These are phyloP conservation scores for Niveomyces coronatus DNA, from an alignment of 2,329 filamentous ascomycete genomes.

Conservation along the genomic window DNA sequence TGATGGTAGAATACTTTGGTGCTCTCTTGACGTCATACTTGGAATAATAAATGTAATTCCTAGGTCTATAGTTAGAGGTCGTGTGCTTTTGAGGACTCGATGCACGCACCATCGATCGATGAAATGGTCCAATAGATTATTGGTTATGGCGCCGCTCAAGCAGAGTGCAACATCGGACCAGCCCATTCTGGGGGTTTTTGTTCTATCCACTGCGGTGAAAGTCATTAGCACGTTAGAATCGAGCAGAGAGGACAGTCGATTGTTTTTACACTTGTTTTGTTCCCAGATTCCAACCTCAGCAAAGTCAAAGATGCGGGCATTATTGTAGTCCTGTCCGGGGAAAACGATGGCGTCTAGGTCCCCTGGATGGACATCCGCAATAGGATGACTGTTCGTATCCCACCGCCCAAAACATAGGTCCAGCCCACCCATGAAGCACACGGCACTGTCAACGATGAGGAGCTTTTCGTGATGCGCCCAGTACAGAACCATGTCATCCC, in stretches of 20 bases:
- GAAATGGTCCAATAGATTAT: constrained; percentile 69
- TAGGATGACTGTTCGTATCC: constrained; percentile 78
- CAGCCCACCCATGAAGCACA: constrained; percentile 84
- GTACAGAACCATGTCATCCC: constrained; percentile 72
- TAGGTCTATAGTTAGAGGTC: constrained; percentile 10
- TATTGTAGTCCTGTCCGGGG: constrained; percentile 89
- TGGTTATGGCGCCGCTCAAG: constrained; percentile 62
- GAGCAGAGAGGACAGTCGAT: neutral
- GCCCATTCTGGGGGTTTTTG: constrained; percentile 74
- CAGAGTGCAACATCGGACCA: constrained; percentile 83
- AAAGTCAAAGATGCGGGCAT: constrained; percentile 76
- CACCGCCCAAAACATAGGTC: constrained; percentile 83
- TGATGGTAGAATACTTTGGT: constrained; percentile 13
- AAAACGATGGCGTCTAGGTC: constrained; percentile 69
- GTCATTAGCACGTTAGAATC: neutral
- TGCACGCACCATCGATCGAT: constrained; percentile 59
- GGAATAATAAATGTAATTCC: constrained; percentile 75
- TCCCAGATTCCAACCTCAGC: constrained; percentile 68
- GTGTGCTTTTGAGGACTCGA: no score
- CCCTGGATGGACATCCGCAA: constrained; percentile 72
- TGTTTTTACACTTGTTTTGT: constrained; percentile 58
- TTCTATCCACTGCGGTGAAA: constrained; percentile 51
- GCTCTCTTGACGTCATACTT: constrained; percentile 53
- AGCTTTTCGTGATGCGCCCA: constrained; percentile 95
- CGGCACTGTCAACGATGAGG: constrained; percentile 65